Conservation (phyloP, 371 early-diverging fungal species). For the Mucor mucedo region DNA sequence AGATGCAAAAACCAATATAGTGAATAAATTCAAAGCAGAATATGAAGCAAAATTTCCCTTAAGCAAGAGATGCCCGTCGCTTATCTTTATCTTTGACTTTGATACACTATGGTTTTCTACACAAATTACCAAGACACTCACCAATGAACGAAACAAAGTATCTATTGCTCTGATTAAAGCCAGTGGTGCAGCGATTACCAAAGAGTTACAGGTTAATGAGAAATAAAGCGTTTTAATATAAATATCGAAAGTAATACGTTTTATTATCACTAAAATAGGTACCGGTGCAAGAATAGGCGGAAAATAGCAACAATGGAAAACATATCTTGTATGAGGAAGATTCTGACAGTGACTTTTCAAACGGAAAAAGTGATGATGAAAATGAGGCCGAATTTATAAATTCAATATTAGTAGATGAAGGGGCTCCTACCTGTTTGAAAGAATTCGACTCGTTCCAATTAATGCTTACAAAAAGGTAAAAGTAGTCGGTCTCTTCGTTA, state of each 20-base stretch:
- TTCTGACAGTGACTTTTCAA: too few relatives aligned
- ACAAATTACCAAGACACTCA: constrained; percentile 14
- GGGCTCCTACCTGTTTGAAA: constrained; percentile 14
- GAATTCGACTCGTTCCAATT: constrained; percentile 9
- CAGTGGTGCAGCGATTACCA: constrained; percentile 11
- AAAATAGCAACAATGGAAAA: too few relatives aligned
- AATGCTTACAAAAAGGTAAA: constrained; percentile 3
- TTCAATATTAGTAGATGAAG: constrained; percentile 14
- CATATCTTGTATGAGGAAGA: too few relatives aligned
- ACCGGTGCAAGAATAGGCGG: constrained; percentile 9
- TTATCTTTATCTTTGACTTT: constrained; percentile 8
- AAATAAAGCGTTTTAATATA: constrained; percentile 11
- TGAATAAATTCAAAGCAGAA: constrained; percentile 4
- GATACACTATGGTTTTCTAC: constrained; percentile 12
- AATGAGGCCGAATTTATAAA: constrained; percentile 14
- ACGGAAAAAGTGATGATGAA: too few relatives aligned
- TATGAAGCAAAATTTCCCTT: constrained; percentile 7
- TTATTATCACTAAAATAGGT: constrained; percentile 15
- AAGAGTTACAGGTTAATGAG: constrained; percentile 15
- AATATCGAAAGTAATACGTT: constrained; percentile 8
- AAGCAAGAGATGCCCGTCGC: constrained; percentile 5
- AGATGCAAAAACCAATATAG: constrained; percentile 3
- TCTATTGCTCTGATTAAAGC: constrained; percentile 16
- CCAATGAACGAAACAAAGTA: constrained; percentile 13
- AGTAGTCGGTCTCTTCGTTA: constrained; percentile 15